These are phyloP conservation scores for Ochromonas danica DNA, from an alignment of 108 stramenopile species.

Conservation along the genomic window DNA sequence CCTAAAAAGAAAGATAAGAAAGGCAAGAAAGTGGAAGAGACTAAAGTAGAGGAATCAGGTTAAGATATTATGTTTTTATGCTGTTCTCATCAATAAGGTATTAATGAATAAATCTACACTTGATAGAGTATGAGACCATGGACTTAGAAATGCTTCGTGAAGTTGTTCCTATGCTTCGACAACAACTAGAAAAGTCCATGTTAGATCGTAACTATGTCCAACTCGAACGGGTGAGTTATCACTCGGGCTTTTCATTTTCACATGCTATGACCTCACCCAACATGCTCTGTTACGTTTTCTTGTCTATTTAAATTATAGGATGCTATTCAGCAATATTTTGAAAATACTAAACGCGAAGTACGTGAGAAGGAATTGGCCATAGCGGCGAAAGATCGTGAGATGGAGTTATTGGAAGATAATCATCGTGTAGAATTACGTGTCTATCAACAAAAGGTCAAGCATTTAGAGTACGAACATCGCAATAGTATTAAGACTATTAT, in stretches of 20 bases:
- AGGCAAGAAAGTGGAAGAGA: constrained; percentile 42
- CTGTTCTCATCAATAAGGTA: background rate
- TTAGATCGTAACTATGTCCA: constrained; percentile 68
- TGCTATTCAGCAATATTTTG: constrained; percentile 64
- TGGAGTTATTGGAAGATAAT: constrained; percentile 64
- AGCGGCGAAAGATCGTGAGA: constrained; percentile 63
- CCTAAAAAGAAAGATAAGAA: constrained; percentile 51
- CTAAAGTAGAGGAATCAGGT: constrained; percentile 43
- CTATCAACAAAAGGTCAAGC: constrained; percentile 68
- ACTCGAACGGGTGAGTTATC: constrained; percentile 51
- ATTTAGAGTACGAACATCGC: constrained; percentile 70
- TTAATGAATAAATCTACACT: background rate
- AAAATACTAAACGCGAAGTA: constrained; percentile 61
- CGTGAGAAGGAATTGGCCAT: constrained; percentile 55
- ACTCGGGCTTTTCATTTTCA: background rate
- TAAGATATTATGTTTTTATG: background rate
- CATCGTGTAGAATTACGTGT: constrained; percentile 64
- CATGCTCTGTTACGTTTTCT: background rate
- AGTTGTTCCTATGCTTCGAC: constrained; percentile 60
- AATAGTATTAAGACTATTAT: constrained; percentile 57
- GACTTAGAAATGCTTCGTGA: constrained; percentile 62
- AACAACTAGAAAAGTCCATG: constrained; percentile 59
- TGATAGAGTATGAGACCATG: constrained; percentile 57
- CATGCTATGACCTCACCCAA: too few species aligned
- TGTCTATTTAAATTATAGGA: constrained; percentile 43